These are phyloP conservation scores for Trichoderma koningii DNA, from an alignment of 2,329 filamentous ascomycete genomes.

Conservation along the genomic window DNA sequence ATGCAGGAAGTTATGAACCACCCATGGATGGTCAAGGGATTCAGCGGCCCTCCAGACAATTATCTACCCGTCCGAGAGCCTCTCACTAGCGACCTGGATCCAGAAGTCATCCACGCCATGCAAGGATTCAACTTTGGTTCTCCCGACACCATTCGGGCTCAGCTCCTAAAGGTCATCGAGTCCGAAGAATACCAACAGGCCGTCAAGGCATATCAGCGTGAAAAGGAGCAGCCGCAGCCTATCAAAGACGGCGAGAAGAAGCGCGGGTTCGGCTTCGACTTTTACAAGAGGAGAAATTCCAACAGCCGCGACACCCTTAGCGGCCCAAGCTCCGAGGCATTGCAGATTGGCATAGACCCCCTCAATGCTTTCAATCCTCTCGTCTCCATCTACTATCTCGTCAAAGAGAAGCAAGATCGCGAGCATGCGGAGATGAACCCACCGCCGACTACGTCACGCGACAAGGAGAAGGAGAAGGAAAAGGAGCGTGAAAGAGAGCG, in stretches of 20 bases:
- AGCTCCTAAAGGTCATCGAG: conserved; percentile 83
- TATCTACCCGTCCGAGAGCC: conserved; percentile 82
- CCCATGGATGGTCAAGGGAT: conserved; percentile 95
- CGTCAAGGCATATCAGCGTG: conserved; percentile 69
- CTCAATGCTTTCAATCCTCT: conserved; percentile 91
- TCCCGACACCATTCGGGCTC: conserved; percentile 76
- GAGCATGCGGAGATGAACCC: conserved; percentile 57
- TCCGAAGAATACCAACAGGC: conserved; percentile 93
- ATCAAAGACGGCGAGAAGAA: conserved; percentile 75
- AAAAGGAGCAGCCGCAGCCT: conserved; percentile 60
- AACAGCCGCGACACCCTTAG: conserved; percentile 85
- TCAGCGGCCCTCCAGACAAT: conserved; percentile 83
- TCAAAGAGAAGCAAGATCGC: conserved; percentile 89
- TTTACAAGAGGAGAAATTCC: conserved; percentile 93
- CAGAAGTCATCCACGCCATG: conserved; percentile 86
- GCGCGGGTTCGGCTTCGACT: conserved; percentile 87
- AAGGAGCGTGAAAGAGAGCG: conserved; percentile 33
- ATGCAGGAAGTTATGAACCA: conserved; percentile 92
- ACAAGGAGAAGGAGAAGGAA: conserved; percentile 38
- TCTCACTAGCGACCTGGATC: conserved; percentile 79
- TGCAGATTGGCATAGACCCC: conserved; percentile 81
- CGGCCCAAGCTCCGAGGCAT: conserved; percentile 80
- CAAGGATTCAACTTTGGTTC: conserved; percentile 96
- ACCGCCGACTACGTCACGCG: conserved; percentile 47
- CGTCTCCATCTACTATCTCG: conserved; percentile 91